Percentiles rank a stretch among this genome's conserved stretches.
Evolutionary conservation across 345 rosid species (phyloP).

Genomic region (Lepidium sativum): DNA sequence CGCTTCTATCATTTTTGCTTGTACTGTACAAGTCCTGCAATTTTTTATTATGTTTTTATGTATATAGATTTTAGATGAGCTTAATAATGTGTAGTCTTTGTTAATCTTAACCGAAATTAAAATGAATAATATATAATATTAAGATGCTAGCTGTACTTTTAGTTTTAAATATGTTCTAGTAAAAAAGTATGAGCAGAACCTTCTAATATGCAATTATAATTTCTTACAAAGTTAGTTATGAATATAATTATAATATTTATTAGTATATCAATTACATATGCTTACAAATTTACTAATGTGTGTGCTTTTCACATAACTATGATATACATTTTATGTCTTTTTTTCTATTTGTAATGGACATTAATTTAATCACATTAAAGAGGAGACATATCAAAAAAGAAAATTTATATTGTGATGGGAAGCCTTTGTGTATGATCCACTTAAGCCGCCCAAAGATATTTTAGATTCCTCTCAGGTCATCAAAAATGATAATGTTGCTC

Average conservation of each 20-base stretch:
- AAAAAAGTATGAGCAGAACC: not conserved
- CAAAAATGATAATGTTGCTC: too few species aligned
- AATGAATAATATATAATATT: not conserved
- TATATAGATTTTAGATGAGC: not conserved
- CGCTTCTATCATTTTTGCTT: slow-evolving; percentile 8
- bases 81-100: not conserved
- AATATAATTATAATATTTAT: not conserved
- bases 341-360: too few species aligned
- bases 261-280: not conserved
- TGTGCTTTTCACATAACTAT: too few species aligned
- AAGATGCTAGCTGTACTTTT: not conserved
- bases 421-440: too few species aligned
- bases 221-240: not conserved
- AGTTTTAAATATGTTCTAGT: not conserved
- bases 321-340: too few species aligned
- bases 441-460: too few species aligned
- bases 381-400: too few species aligned
- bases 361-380: too few species aligned
- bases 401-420: too few species aligned
- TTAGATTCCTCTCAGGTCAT: too few species aligned
- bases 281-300: not conserved
- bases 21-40: slow-evolving; percentile 16
- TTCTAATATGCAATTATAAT: not conserved
- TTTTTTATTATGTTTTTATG: not conserved
- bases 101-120: not conserved